Percentiles rank a stretch among this genome's conserved stretches.
phyloP scores from a whole-genome alignment of 169 alveolate species.

The Cryptosporidium sp. region DNA sequence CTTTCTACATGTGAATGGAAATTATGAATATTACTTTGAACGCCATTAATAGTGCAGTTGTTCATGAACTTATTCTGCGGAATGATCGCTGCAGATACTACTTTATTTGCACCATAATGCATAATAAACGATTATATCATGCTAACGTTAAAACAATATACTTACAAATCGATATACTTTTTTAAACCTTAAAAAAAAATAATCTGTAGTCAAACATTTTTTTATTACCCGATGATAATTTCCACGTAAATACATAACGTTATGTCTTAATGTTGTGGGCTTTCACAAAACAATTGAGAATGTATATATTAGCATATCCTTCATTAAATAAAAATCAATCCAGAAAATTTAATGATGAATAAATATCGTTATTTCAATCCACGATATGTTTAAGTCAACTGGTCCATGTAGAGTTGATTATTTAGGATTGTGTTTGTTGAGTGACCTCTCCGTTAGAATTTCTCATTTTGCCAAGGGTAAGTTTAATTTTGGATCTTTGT shows the following conservation, averaged over 20 bases:
- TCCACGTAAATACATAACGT: slow-evolving; percentile 73
- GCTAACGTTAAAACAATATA: not conserved
- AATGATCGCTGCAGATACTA: slow-evolving; percentile 14
- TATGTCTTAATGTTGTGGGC: slow-evolving; percentile 72
- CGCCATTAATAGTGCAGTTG: not conserved
- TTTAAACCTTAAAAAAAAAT: not conserved
- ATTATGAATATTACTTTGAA: slow-evolving; percentile 3
- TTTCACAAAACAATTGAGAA: not conserved
- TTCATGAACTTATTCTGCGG: slow-evolving; percentile 37
- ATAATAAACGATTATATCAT: slow-evolving; percentile 34
- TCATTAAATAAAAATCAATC: too few relatives aligned
- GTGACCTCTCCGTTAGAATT: not conserved
- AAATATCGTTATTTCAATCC: too few relatives aligned
- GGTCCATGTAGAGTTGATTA: not conserved
- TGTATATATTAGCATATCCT: too few relatives aligned
- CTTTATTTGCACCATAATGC: slow-evolving; percentile 66
- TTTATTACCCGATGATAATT: slow-evolving; percentile 14
- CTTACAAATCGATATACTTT: not conserved
- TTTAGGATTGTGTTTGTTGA: slow-evolving; percentile 14
- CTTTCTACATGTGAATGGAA: not conserved
- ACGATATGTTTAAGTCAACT: not conserved
- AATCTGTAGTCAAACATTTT: not conserved
- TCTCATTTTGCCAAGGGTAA: slow-evolving; percentile 28
- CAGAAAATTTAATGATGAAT: not conserved
- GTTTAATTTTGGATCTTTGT: not conserved